Evolutionary conservation across 768 basidiomycete species (phyloP).

Genomic region (Terana coerulea): DNA sequence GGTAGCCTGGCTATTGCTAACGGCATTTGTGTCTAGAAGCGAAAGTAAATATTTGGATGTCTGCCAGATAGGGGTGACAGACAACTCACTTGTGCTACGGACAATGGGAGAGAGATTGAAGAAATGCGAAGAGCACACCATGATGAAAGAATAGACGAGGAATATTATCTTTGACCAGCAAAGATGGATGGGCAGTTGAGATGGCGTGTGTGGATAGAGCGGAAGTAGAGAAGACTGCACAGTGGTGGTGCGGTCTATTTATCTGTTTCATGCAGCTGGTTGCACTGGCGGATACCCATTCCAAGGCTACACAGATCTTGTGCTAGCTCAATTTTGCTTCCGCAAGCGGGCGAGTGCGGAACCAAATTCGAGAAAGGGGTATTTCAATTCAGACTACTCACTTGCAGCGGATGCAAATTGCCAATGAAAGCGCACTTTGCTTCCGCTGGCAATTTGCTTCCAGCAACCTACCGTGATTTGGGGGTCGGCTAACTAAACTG

Average conservation of each 20-base stretch:
- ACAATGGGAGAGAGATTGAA: background rate
- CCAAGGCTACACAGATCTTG: background rate
- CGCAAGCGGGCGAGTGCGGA: background rate
- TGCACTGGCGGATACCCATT: background rate
- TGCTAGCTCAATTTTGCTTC: background rate
- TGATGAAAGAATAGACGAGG: constrained; percentile 17
- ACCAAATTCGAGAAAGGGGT: background rate
- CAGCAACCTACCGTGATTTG: constrained; percentile 48
- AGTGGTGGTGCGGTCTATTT: constrained; percentile 22
- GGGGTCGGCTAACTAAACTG: constrained; percentile 46
- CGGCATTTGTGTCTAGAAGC: background rate
- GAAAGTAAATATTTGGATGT: background rate
- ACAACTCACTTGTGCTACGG: background rate
- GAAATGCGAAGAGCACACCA: background rate
- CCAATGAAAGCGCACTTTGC: too few species aligned
- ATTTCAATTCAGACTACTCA: too few species aligned
- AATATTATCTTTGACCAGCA: constrained; percentile 1
- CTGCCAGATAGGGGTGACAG: background rate
- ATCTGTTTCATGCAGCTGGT: background rate
- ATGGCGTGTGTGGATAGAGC: background rate
- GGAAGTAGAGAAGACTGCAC: background rate
- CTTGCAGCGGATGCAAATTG: too few species aligned
- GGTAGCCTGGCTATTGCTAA: background rate
- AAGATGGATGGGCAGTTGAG: too few species aligned
- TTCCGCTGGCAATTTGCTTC: background rate